These are phyloP conservation scores for Tetrapisispora phaffii DNA, from an alignment of 805 yeast species.

Conservation along the genomic window DNA sequence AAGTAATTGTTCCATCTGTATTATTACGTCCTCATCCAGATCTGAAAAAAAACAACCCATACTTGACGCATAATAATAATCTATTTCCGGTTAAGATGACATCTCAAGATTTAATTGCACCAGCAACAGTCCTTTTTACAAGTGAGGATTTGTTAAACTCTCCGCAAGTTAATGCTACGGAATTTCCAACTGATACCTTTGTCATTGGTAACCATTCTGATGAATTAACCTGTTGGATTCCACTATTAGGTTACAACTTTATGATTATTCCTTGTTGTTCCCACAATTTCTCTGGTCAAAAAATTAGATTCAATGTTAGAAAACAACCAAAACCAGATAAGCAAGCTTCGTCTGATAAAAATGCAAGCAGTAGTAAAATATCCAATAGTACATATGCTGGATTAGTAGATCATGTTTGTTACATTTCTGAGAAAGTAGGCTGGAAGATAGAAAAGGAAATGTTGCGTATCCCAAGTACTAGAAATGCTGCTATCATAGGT, in stretches of 20 bases:
- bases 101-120: slow-evolving; percentile 37
- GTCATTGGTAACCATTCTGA: slow-evolving; percentile 92
- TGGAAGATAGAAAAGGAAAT: slow-evolving; percentile 82
- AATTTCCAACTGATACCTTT: slow-evolving; percentile 63
- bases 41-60: slow-evolving; percentile 42
- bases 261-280: slow-evolving; percentile 94
- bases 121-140: slow-evolving; percentile 33
- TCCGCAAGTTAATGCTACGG: slow-evolving; percentile 48
- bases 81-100: slow-evolving; percentile 29
- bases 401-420: slow-evolving; percentile 75
- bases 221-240: slow-evolving; percentile 93
- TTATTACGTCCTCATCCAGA: slow-evolving; percentile 64
- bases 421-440: slow-evolving; percentile 56
- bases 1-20: slow-evolving; percentile 72
- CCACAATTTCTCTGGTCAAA: slow-evolving; percentile 71
- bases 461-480: slow-evolving; percentile 86
- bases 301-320: slow-evolving; percentile 50
- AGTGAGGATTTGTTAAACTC: slow-evolving; percentile 38
- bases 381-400: slow-evolving; percentile 66
- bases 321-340: slow-evolving; percentile 3
- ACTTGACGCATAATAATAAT: slow-evolving; percentile 50
- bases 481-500: slow-evolving; percentile 86
- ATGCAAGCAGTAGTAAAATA: slow-evolving; percentile 8
- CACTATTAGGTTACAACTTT: slow-evolving; percentile 76
- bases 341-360: slow-evolving; percentile 6